phyloP scores from a whole-genome alignment of 352 stramenopile species.

The Globisporangium okanoganense region DNA sequence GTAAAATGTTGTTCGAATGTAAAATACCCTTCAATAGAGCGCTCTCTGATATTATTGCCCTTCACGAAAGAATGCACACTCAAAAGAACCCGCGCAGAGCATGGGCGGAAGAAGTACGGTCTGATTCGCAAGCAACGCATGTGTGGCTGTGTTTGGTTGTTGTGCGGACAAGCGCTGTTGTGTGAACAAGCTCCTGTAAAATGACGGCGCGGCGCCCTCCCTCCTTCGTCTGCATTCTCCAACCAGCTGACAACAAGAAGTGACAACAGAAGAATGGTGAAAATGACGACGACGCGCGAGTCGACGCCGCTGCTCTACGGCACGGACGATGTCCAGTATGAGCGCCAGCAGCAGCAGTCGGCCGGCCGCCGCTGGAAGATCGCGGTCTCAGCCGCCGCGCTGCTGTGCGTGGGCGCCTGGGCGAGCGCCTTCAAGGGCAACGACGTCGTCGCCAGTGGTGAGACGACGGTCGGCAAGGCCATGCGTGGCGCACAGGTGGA shows the following conservation, averaged over 20 bases:
- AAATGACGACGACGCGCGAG: slow-evolving; percentile 18
- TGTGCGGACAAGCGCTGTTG: background rate
- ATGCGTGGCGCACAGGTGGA: slow-evolving; percentile 1
- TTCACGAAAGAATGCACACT: background rate
- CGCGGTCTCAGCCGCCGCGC: slow-evolving; percentile 13
- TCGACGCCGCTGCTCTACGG: slow-evolving; percentile 33
- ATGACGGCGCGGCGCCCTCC: too few relatives aligned
- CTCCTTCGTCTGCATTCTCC: background rate
- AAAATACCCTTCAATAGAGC: background rate
- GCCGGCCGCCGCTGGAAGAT: slow-evolving; percentile 4
- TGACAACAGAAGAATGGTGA: background rate
- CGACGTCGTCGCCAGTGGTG: background rate
- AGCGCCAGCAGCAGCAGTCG: background rate
- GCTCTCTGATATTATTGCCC: background rate
- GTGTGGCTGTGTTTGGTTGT: background rate
- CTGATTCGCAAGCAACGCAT: background rate
- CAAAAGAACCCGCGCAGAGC: background rate
- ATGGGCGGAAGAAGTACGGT: slow-evolving; percentile 2
- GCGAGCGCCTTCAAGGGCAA: slow-evolving; percentile 15
- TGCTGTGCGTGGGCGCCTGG: slow-evolving; percentile 24
- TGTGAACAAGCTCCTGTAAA: too few relatives aligned
- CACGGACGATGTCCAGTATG: slow-evolving; percentile 18
- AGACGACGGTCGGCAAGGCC: background rate
- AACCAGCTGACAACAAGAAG: background rate
- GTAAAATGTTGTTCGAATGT: background rate